Evolutionary conservation across 1,139 yeast species (phyloP).

Genomic region (Eremothecium gossypii): DNA sequence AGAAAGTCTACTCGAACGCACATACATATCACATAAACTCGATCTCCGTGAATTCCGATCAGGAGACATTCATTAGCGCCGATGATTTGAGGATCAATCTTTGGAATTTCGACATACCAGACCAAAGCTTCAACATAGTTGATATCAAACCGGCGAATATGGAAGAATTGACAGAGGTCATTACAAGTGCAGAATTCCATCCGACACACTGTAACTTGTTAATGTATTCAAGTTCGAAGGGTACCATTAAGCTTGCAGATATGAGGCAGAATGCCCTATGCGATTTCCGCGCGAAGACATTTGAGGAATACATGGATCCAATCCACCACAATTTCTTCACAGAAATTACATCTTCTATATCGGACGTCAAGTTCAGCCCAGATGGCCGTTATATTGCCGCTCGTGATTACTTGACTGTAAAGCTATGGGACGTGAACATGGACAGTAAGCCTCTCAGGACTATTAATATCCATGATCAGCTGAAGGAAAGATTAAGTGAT

Average conservation of each 20-base stretch:
- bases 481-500: slow-evolving; percentile 88
- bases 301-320: slow-evolving; percentile 91
- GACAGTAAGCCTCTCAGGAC: slow-evolving; percentile 91
- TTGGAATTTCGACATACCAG: slow-evolving; percentile 93
- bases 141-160: slow-evolving; percentile 96
- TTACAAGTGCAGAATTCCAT: slow-evolving; percentile 96
- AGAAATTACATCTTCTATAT: slow-evolving; percentile 89
- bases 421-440: slow-evolving; percentile 98
- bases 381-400: slow-evolving; percentile 93
- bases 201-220: slow-evolving; percentile 87
- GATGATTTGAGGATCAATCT: slow-evolving; percentile 93
- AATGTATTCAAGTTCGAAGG: slow-evolving; percentile 95
- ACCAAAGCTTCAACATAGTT: slow-evolving; percentile 92
- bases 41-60: slow-evolving; percentile 88
- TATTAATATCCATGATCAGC: slow-evolving; percentile 89
- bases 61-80: slow-evolving; percentile 86
- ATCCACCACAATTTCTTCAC: slow-evolving; percentile 92
- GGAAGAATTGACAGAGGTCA: slow-evolving; percentile 98
- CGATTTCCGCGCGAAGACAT: slow-evolving; percentile 80
- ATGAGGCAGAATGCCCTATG: slow-evolving; percentile 95
- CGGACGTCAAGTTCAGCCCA: slow-evolving; percentile 85
- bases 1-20: slow-evolving; percentile 85
- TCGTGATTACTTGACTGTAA: slow-evolving; percentile 94
- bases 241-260: slow-evolving; percentile 90
- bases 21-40: slow-evolving; percentile 98